Evolutionary conservation across 2,329 filamentous ascomycete genomes (phyloP).

Genomic region (Hortaea werneckii): DNA sequence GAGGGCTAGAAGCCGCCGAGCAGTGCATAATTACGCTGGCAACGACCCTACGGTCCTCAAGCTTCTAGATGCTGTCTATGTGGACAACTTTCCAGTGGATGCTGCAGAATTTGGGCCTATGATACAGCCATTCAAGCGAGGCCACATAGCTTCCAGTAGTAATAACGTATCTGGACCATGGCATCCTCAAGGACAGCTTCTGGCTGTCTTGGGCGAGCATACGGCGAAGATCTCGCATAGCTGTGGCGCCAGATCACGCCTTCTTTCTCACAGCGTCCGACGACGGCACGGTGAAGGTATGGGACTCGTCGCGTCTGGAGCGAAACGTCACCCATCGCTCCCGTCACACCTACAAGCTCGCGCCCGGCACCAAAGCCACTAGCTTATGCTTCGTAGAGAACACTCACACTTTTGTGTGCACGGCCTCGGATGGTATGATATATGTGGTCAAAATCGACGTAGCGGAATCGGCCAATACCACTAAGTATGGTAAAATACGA

Average conservation of each 20-base stretch:
- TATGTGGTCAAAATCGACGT: slow-evolving; percentile 80
- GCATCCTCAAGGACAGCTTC: slow-evolving; percentile 73
- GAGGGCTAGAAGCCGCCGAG: slow-evolving; percentile 12
- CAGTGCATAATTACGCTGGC: slow-evolving; percentile 68
- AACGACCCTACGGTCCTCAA: slow-evolving; percentile 55
- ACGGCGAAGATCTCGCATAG: slow-evolving; percentile 69
- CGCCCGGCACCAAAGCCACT: slow-evolving; percentile 59
- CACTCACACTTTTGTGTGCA: slow-evolving; percentile 87
- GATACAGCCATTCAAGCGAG: slow-evolving; percentile 56
- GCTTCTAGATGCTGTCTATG: slow-evolving; percentile 75
- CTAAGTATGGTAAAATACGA: slow-evolving; percentile 55
- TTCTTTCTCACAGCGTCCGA: slow-evolving; percentile 94
- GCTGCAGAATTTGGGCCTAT: slow-evolving; percentile 65
- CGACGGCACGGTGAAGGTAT: slow-evolving; percentile 82
- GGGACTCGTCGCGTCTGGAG: slow-evolving; percentile 84
- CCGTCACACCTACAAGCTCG: slow-evolving; percentile 73
- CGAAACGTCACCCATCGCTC: slow-evolving; percentile 83
- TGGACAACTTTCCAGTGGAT: slow-evolving; percentile 51
- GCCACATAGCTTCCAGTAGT: slow-evolving; percentile 32
- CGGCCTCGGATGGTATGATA: slow-evolving; percentile 79
- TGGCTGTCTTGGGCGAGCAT: slow-evolving; percentile 85
- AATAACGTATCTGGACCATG: slow-evolving; percentile 50
- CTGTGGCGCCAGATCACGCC: slow-evolving; percentile 76
- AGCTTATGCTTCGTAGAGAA: slow-evolving; percentile 86
- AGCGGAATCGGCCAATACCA: slow-evolving; percentile 41